These are phyloP conservation scores for Stentor coeruleus DNA, from an alignment of 73 alveolate genomes.

Conservation along the genomic window DNA sequence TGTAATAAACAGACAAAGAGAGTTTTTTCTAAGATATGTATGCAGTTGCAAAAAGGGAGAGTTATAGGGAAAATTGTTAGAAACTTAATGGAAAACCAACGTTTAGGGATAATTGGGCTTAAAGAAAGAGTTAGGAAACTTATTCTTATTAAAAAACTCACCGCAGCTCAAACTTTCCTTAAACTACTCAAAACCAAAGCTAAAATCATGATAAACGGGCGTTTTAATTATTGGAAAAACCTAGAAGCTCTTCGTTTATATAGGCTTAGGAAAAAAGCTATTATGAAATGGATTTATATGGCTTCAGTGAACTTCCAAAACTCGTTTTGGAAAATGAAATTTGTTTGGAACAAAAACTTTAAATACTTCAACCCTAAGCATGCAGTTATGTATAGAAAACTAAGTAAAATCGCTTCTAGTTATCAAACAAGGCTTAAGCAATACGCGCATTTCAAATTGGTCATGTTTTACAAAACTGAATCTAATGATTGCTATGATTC, in stretches of 20 bases:
- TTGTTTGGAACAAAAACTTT: background rate
- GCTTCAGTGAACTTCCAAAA: background rate
- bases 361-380: slow-evolving; percentile 2
- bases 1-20: too few species aligned
- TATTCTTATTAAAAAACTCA: background rate
- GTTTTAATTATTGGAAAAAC: background rate
- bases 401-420: background rate
- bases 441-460: slow-evolving; percentile 7
- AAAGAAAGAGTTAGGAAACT: background rate
- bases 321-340: background rate
- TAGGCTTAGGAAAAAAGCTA: background rate
- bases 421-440: slow-evolving; percentile 11
- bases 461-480: background rate
- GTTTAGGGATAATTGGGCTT: background rate
- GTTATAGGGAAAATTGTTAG: background rate
- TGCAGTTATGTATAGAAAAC: background rate
- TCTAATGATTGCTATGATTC: too few species aligned
- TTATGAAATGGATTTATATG: background rate
- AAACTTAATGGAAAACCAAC: background rate
- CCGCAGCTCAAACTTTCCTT: background rate
- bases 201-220: slow-evolving; percentile 19
- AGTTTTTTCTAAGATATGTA: too few species aligned
- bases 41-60: too few species aligned
- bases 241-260: background rate
- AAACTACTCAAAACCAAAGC: background rate